Percentiles rank a stretch among this genome's conserved stretches.
phyloP scores from a whole-genome alignment of 2,329 filamentous ascomycete species.

The Colletotrichum noveboracense region DNA sequence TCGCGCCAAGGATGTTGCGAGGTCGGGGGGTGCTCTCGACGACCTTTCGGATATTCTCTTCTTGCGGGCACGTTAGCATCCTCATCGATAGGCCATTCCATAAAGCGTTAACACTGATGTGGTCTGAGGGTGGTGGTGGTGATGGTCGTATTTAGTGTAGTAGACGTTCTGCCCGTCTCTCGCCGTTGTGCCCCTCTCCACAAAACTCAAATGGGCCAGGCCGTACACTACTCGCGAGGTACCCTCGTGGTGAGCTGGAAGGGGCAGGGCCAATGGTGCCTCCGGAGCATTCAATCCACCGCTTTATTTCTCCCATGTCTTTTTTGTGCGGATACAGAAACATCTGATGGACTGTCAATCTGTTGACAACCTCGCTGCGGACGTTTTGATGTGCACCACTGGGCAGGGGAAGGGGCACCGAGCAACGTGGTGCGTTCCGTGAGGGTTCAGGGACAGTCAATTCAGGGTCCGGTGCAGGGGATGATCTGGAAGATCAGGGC shows the following conservation, averaged over 20 bases:
- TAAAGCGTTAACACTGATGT: neutral
- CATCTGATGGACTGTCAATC: neutral
- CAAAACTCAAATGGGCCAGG: neutral
- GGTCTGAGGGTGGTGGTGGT: neutral
- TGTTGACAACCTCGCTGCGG: neutral
- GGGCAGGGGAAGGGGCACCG: neutral
- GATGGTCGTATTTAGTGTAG: neutral
- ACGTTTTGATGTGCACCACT: neutral
- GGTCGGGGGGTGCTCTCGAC: neutral
- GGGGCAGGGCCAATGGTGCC: neutral
- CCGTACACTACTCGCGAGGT: neutral
- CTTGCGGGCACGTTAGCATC: neutral
- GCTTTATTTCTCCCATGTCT: neutral
- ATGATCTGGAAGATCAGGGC: constrained; percentile 8
- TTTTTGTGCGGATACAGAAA: neutral
- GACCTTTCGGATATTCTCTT: neutral
- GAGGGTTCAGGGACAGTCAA: neutral
- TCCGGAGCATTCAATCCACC: neutral
- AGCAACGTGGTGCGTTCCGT: neutral
- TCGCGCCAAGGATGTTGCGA: neutral
- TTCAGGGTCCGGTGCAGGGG: constrained; percentile 13
- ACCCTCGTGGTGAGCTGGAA: neutral
- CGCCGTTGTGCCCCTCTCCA: neutral
- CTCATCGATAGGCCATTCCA: neutral
- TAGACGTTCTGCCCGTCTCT: neutral